These are phyloP conservation scores for Brasenia schreberi DNA, from an alignment of 164 flowering plant species.

Conservation along the genomic window DNA sequence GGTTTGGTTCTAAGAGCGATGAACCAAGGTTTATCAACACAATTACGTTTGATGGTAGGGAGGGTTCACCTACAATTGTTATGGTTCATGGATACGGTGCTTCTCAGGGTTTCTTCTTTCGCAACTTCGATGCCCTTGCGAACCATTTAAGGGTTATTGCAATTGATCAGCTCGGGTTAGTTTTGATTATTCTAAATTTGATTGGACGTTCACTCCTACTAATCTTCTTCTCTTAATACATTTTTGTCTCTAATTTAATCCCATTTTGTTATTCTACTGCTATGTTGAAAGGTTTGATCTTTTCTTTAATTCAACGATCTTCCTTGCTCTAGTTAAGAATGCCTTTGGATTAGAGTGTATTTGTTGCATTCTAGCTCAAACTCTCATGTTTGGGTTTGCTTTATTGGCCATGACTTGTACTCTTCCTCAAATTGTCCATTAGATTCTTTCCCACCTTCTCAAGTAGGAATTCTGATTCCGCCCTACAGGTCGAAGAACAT, in stretches of 20 bases:
- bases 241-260: background rate
- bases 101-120: slow-evolving; percentile 90
- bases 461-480: too few relatives aligned
- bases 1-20: slow-evolving; percentile 78
- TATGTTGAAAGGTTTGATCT: background rate
- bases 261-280: too few relatives aligned
- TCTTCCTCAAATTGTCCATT: too few relatives aligned
- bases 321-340: background rate
- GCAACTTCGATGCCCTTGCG: slow-evolving; percentile 86
- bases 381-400: too few relatives aligned
- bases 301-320: background rate
- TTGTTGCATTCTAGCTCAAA: too few relatives aligned
- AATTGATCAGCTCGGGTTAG: slow-evolving; percentile 94
- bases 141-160: slow-evolving; percentile 69
- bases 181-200: background rate
- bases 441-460: too few relatives aligned
- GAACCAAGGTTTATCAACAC: slow-evolving; percentile 84
- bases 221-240: background rate
- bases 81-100: slow-evolving; percentile 98
- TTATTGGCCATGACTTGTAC: too few relatives aligned
- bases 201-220: background rate
- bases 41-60: slow-evolving; percentile 67
- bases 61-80: slow-evolving; percentile 71
- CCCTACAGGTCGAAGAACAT: too few relatives aligned
- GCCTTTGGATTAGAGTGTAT: too few relatives aligned